Evolutionary conservation across 1,284 basidiomycete genomes (phyloP), one percentile per base, ranked within the genome.

Genomic region (Ganoderma sinense): DNA sequence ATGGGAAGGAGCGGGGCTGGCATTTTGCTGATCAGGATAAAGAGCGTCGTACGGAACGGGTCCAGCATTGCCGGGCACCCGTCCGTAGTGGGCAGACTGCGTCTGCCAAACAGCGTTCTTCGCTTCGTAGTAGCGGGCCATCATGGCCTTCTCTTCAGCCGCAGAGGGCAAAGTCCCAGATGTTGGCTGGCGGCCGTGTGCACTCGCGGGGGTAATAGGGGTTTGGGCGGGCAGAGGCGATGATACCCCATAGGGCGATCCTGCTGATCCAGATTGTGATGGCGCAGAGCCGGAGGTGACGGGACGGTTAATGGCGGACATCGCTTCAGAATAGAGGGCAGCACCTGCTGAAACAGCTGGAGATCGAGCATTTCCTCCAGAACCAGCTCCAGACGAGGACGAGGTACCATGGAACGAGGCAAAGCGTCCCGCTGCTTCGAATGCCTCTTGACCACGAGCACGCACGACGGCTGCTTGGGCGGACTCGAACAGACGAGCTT

Each of bases 71-170:
- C 72, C 73, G 23, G 74, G 72, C 36, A 75, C 73, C 0, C 78
- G 72, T 16, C 77, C 77, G 64, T 80, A 82, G 33, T 82, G 79
- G 0, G 75, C 72, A 60, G 77, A 77, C 68, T 88, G 86, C 53
- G 79, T 85, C 23, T 88, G 85, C 62, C 88, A 87, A 7, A 94
- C 93, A 4, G 93, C 92, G 60, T 82, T 83, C 76, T 88, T 91
- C 0, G 93, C 93, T 63, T 92, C 86, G 51, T 91, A 84, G 75
- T 93, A 94, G 64, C 89, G 84, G 72, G 79, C 83, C 68, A 94
- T 77, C 41, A 89, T 89, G 6, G 87, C 90, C 76, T 94, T 94
- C 80, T 89, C 88, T 70, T 87, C 84, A 83, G 83, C 83, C 0
- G 85, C 83, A 29, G 85, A 81, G 2, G 79, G 80, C 68, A 76